Conservation (phyloP, 371 early-diverging fungal genomes). For the Nematocida sp. region DNA sequence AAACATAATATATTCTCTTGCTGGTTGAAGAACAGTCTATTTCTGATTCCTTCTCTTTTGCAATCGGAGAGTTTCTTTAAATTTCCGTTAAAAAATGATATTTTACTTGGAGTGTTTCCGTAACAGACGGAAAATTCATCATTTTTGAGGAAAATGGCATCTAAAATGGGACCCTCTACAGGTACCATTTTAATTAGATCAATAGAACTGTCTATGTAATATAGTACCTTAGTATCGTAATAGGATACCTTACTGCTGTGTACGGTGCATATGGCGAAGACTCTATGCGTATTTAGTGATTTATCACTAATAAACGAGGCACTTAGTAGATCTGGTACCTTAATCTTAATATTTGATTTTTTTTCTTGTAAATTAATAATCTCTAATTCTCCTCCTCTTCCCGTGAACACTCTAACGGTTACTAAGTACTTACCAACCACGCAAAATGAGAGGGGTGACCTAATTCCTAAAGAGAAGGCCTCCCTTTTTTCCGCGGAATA, state of each 20-base stretch:
- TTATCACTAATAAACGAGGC: slow-evolving; percentile 6
- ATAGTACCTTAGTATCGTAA: slow-evolving; percentile 60
- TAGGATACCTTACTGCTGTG: slow-evolving; percentile 61
- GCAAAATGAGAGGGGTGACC: slow-evolving; percentile 10
- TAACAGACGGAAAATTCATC: slow-evolving; percentile 60
- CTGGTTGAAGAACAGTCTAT: slow-evolving; percentile 61
- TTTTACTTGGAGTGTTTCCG: slow-evolving; percentile 63
- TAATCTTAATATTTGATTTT: slow-evolving; percentile 21
- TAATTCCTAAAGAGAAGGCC: background rate
- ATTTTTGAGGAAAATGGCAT: slow-evolving; percentile 57
- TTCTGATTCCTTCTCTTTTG: slow-evolving; percentile 59
- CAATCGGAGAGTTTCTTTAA: slow-evolving; percentile 52
- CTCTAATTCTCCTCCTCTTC: slow-evolving; percentile 24
- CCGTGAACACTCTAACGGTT: slow-evolving; percentile 11
- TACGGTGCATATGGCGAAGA: slow-evolving; percentile 24
- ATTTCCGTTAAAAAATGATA: slow-evolving; percentile 47
- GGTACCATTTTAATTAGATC: background rate
- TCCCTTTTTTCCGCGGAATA: background rate
- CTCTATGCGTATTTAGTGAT: background rate
- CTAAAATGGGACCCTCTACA: slow-evolving; percentile 28
- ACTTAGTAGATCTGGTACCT: slow-evolving; percentile 16
- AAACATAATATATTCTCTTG: slow-evolving; percentile 58
- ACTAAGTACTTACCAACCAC: slow-evolving; percentile 15
- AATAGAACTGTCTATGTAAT: slow-evolving; percentile 38
- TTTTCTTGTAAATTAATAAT: slow-evolving; percentile 1